phyloP scores from a whole-genome alignment of 2,329 filamentous ascomycete genomes.

The Ceratocystis cacaofunesta region DNA sequence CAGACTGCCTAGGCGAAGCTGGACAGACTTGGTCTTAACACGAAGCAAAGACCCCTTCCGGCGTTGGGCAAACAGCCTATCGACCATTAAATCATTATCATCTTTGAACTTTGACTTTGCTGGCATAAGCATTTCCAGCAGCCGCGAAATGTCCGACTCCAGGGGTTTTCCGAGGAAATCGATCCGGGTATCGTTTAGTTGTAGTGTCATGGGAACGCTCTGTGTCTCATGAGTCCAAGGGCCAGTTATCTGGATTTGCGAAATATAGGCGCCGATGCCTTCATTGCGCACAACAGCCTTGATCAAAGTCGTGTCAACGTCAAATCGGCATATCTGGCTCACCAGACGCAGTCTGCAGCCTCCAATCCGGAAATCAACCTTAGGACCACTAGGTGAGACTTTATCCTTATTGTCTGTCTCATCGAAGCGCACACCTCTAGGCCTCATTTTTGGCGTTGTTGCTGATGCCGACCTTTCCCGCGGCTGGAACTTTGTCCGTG shows the following conservation, averaged over 20 bases:
- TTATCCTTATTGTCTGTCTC: conserved; percentile 32
- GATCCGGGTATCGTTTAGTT: conserved; percentile 51
- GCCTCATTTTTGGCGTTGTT: conserved; percentile 28
- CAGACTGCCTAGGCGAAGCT: conserved; percentile 46
- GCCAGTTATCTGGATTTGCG: conserved; percentile 58
- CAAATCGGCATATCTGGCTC: conserved; percentile 60
- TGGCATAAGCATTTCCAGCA: conserved; percentile 77
- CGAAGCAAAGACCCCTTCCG: conserved; percentile 73
- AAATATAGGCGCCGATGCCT: conserved; percentile 57
- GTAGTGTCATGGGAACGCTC: conserved; percentile 45
- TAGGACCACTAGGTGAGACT: conserved; percentile 32
- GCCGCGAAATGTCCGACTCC: conserved; percentile 63
- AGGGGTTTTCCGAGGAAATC: conserved; percentile 61
- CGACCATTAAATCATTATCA: conserved; percentile 87
- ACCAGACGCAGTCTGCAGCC: conserved; percentile 63
- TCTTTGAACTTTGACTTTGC: conserved; percentile 80
- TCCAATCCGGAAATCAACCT: conserved; percentile 62
- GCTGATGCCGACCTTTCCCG: neutral
- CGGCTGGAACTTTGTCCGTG: neutral
- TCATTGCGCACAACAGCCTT: conserved; percentile 65
- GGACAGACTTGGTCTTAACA: conserved; percentile 48
- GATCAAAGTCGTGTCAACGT: conserved; percentile 63
- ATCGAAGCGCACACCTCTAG: conserved; percentile 44
- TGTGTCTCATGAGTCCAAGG: conserved; percentile 36
- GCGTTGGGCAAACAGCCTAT: conserved; percentile 74